Base-by-base conservation (phyloP, 2,329 filamentous ascomycete genomes). In the Sphaerulina vaccinii region DNA sequence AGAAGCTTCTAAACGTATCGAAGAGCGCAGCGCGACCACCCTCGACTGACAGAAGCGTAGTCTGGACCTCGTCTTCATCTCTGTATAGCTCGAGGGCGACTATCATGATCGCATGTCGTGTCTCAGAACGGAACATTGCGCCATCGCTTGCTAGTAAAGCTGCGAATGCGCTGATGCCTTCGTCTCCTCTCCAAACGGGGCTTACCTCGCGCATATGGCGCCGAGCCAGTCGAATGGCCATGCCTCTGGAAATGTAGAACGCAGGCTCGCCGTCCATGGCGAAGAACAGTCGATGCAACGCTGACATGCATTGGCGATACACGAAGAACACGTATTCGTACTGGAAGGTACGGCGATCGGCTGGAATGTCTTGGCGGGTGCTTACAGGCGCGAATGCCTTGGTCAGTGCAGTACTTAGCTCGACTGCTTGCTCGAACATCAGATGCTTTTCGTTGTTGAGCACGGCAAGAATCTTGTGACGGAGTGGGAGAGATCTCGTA, bases 251-350 rank as follows among this genome's bases (percentile, higher is more conserved):
- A 2, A 57, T 46, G 32, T 49, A 54, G 49, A 46, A 52, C 9
- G 51, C 48, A 19, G 50, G 50, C 22, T 57, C 49, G 15, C 15
- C 18, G 32, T 49, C 40, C 24, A 50, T 27, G n/a, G 21, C 43
- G 10, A 49, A 44, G 32, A 57, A 57, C 13, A 49, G 27, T 9
- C 55, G 55, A 24, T 57, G 51, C 0, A 57, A 44, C 4, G 51
- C 49, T 19, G 51, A 42, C 22, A 54, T 32, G 49, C 45, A 50
- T 5, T 36, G 33, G 1, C 35, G 40, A n/a, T 57, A 54, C 4
- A 46, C 32, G 41, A 52, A 57, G 36, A 42, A 52, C 7, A 57
- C 24, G 37, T 52, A 54, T 22, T 52, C 40, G 24, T 51, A 54
- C 15, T 44, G 48, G 27, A 57, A 57, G n/a, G 43, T 55, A 15